Evolutionary conservation across 306 rosid genomes (phyloP).

Genomic region (Casuarina glauca): DNA sequence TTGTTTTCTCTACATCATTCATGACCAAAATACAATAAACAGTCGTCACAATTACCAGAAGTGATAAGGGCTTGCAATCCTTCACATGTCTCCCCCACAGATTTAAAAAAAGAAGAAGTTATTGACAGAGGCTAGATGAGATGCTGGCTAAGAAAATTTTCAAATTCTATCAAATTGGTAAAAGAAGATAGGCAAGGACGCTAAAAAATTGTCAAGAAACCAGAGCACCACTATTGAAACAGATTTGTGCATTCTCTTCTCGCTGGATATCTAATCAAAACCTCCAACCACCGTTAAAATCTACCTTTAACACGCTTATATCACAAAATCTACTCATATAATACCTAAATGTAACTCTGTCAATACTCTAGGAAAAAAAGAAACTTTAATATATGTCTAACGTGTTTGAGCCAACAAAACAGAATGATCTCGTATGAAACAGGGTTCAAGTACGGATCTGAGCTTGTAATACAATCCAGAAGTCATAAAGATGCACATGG

Average conservation of each 20-base stretch:
- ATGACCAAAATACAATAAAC: conserved; percentile 16
- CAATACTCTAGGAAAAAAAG: neutral
- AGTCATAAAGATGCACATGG: neutral
- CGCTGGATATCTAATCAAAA: neutral
- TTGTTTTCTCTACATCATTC: conserved; percentile 80
- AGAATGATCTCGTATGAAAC: neutral
- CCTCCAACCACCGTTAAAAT: neutral
- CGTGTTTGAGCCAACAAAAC: neutral
- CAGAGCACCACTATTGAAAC: neutral
- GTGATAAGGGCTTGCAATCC: neutral
- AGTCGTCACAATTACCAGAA: neutral
- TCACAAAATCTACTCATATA: neutral
- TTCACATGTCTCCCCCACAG: neutral
- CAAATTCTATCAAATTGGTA: neutral
- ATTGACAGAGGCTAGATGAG: neutral
- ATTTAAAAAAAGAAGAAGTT: neutral
- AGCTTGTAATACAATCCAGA: neutral
- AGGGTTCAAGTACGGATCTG: neutral
- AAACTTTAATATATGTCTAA: no score
- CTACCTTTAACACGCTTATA: neutral
- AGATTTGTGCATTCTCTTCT: neutral
- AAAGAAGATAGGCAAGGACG: neutral
- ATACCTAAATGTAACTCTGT: neutral
- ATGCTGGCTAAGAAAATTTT: neutral
- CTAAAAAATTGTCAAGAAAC: neutral